phyloP scores from a whole-genome alignment of 768 basidiomycete species.

The Mycena maculata region DNA sequence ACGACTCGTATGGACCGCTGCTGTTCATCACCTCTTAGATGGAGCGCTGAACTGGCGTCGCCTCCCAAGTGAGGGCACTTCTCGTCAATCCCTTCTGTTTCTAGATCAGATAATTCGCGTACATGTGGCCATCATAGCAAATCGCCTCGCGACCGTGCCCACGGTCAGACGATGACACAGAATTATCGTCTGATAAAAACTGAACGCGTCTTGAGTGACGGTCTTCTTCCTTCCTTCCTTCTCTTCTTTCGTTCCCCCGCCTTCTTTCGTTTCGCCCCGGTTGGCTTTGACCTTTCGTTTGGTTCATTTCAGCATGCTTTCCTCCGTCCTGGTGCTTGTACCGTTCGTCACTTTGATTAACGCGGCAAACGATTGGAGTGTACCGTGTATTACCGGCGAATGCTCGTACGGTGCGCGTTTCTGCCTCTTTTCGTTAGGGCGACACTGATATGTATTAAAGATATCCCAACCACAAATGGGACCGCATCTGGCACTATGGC shows the following conservation, averaged over 20 bases:
- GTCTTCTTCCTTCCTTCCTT: too few relatives aligned
- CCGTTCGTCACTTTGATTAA: slow-evolving; percentile 13
- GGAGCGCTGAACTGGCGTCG: too few relatives aligned
- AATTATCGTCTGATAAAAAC: too few relatives aligned
- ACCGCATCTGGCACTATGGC: slow-evolving; percentile 46
- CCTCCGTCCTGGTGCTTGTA: slow-evolving; percentile 14
- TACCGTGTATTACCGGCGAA: slow-evolving; percentile 23
- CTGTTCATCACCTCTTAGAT: too few relatives aligned
- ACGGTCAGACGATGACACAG: too few relatives aligned
- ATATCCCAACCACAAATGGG: slow-evolving; percentile 12
- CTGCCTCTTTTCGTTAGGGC: neutral
- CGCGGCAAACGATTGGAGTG: slow-evolving; percentile 27
- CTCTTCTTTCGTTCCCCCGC: neutral
- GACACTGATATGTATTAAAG: neutral
- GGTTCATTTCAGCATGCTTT: slow-evolving; percentile 14
- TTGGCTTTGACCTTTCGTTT: slow-evolving; percentile 6
- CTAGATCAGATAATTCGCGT: too few relatives aligned
- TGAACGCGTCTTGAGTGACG: too few relatives aligned
- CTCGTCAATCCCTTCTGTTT: too few relatives aligned
- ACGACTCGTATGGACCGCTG: too few relatives aligned
- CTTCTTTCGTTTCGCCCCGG: slow-evolving; percentile 15
- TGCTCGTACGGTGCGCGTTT: slow-evolving; percentile 33
- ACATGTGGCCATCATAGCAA: too few relatives aligned
- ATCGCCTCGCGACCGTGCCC: too few relatives aligned
- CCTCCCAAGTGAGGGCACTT: too few relatives aligned